Percentiles rank a stretch among this genome's conserved stretches.
phyloP scores from a whole-genome alignment of 2,329 filamentous ascomycete species.

The Xylariaceae sp. region DNA sequence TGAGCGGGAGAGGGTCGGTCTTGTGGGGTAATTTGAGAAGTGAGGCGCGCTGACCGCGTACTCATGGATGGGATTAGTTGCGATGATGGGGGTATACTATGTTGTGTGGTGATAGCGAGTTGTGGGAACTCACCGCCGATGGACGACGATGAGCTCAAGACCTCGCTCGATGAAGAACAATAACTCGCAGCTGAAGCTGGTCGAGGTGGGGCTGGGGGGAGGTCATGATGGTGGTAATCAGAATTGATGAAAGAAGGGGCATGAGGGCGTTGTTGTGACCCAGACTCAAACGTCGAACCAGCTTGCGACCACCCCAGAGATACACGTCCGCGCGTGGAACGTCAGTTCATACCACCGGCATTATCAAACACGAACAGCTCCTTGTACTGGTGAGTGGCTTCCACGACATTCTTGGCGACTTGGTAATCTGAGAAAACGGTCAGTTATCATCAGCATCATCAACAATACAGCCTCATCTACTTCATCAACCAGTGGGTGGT shows the following conservation, averaged over 20 bases:
- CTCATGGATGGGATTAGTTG: slow-evolving; percentile 18
- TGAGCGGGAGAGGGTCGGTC: neutral
- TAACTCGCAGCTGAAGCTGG: slow-evolving; percentile 15
- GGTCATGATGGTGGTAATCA: slow-evolving; percentile 9
- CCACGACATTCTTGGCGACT: slow-evolving; percentile 72
- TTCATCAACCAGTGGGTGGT: neutral
- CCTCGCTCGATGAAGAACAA: slow-evolving; percentile 15
- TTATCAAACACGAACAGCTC: slow-evolving; percentile 67
- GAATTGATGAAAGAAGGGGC: slow-evolving; percentile 9
- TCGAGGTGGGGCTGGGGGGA: slow-evolving; percentile 9
- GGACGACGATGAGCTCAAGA: slow-evolving; percentile 14
- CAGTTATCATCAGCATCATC: neutral
- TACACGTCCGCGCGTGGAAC: slow-evolving; percentile 32
- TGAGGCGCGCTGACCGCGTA: slow-evolving; percentile 9
- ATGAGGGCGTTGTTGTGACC: slow-evolving; percentile 16
- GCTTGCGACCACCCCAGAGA: slow-evolving; percentile 37
- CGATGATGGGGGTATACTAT: slow-evolving; percentile 12
- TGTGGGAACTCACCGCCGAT: slow-evolving; percentile 5
- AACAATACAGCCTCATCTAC: neutral
- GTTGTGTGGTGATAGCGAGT: slow-evolving; percentile 3
- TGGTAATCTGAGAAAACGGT: slow-evolving; percentile 57
- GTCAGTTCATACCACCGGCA: slow-evolving; percentile 33
- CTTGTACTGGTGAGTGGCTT: slow-evolving; percentile 76
- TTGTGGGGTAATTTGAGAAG: slow-evolving; percentile 9
- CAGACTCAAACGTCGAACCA: slow-evolving; percentile 24